Conservation (phyloP, 345 rosid species). For the Brassica cretica region DNA sequence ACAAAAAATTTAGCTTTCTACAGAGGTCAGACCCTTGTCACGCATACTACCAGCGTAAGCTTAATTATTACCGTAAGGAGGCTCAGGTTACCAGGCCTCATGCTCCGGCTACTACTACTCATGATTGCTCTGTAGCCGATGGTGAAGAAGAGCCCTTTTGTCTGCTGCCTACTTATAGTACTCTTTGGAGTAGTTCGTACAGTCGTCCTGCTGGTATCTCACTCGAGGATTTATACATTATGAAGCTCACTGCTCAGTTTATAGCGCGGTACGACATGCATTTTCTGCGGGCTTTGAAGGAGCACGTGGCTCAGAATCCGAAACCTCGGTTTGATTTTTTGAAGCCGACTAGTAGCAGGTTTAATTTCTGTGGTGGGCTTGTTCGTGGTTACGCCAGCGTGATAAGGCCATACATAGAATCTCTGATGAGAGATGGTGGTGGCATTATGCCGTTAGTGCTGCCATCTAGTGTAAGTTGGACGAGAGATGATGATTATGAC, state of each 20-base stretch:
- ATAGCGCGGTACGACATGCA: background rate
- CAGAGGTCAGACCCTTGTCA: background rate
- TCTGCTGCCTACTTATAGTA: background rate
- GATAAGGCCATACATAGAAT: conserved; percentile 58
- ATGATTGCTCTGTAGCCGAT: background rate
- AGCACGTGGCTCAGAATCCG: background rate
- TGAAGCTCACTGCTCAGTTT: background rate
- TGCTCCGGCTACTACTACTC: background rate
- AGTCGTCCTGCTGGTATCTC: background rate
- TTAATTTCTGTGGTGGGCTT: conserved; percentile 57
- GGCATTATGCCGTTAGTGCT: background rate
- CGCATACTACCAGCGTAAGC: background rate
- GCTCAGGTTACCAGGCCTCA: too few relatives aligned
- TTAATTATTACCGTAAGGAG: background rate
- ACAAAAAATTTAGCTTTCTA: background rate
- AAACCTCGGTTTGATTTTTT: background rate
- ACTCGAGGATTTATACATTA: background rate
- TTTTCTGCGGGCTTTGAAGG: background rate
- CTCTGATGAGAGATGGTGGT: conserved; percentile 37
- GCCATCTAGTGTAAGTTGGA: background rate
- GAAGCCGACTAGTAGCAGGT: conserved; percentile 44
- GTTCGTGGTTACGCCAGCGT: conserved; percentile 75
- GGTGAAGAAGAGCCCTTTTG: background rate
- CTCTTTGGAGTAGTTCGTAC: background rate
- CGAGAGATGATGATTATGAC: background rate